Evolutionary conservation across 31 red algal species (phyloP), one percentile per base, ranked within the genome.

Genomic region (Endocladia muricata): DNA sequence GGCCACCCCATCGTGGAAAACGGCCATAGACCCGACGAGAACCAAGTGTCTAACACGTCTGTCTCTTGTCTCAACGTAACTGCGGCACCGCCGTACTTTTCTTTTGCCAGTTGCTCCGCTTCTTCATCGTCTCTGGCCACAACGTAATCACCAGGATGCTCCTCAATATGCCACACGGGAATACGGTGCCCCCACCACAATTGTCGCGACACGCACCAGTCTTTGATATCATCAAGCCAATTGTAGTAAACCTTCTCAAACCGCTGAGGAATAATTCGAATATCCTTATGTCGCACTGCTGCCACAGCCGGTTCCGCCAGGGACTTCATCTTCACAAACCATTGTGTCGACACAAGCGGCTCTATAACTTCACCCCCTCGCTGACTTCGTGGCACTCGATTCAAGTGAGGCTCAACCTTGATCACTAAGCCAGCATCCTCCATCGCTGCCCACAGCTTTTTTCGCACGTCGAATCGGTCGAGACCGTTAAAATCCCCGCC

Each of bases 171-270:
- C 92, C 92, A 98, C 13, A 98, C 96, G 11, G 96, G 96, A 48
- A 98, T 92, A n/a, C 83, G 82, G 63, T 98, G 96, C 21, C 96
- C 96, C 88, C 92, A 98, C 96, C 96, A 98, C 1, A 98, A 77
- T 70, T 98, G 96, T 28, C 96, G 83, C 26, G 92, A 95, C 19
- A 98, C 80, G 62, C 96, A 98, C 96, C 96, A 98, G 82, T 98
- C 96, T n/a, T 88, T 79, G 55, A 98, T 92, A 74, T 98, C 86
- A 30, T 92, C 92, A 38, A 98, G 70, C 96, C 96, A 98, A 68
- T 93, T 77, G 71, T 74, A 92, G 73, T 95, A 98, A 51, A 87
- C 74, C 63, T 98, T 98, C 42, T 94, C 88, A 63, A 98, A 94
- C 3, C 92, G 83, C 39, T 92, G 55, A 41, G 96, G 96, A 31